phyloP scores from a whole-genome alignment of 2,329 filamentous ascomycete genomes.

The Dendryphion nanum region DNA sequence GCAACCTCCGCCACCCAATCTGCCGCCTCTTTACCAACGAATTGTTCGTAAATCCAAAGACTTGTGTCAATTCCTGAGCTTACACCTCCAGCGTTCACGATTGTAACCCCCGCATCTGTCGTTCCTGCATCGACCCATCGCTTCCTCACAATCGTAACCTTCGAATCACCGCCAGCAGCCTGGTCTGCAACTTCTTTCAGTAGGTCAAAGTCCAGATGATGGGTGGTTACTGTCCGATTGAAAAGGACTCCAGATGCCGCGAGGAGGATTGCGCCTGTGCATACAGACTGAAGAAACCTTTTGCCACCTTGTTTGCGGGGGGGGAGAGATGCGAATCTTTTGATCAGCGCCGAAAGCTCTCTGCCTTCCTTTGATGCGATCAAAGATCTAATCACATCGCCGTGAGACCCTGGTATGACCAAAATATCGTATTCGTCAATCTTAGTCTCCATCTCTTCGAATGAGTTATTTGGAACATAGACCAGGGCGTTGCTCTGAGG shows the following conservation, averaged over 20 bases:
- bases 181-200: conserved; percentile 26
- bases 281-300: conserved; percentile 41
- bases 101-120: conserved; percentile 29
- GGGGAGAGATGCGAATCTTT: conserved; percentile 17
- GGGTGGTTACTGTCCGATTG: conserved; percentile 39
- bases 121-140: conserved; percentile 33
- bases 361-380: conserved; percentile 11
- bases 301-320: conserved; percentile 21
- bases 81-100: conserved; percentile 35
- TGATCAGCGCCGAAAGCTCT: conserved; percentile 17
- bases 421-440: conserved; percentile 40
- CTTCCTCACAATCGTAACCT: conserved; percentile 22
- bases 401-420: conserved; percentile 38
- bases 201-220: conserved; percentile 31
- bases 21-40: conserved; percentile 24
- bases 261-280: conserved; percentile 40
- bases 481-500: conserved; percentile 23
- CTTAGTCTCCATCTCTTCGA: conserved; percentile 23
- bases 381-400: conserved; percentile 23
- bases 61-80: conserved; percentile 32
- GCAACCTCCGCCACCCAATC: conserved; percentile 23
- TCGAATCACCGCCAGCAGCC: conserved; percentile 26
- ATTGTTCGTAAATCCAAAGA: conserved; percentile 25
- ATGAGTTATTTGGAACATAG: conserved; percentile 28
- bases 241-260: conserved; percentile 38